phyloP scores from a whole-genome alignment of 768 basidiomycete species.

The Russula brevipes region DNA sequence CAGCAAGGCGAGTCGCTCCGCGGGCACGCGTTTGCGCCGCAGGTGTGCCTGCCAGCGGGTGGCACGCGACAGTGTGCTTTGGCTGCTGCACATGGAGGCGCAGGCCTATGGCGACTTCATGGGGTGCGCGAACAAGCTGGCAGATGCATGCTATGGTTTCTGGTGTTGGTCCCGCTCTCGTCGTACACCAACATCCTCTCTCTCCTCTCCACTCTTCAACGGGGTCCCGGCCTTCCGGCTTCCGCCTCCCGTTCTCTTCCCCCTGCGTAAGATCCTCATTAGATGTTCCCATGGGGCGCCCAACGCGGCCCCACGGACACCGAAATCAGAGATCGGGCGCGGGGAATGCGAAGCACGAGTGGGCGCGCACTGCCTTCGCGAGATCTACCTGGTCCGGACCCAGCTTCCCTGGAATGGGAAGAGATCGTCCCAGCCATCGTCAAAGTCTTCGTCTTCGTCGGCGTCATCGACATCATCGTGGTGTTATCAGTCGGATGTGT shows the following conservation, averaged over 20 bases:
- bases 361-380: constrained; percentile 15
- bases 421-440: constrained; percentile 20
- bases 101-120: constrained; percentile 66
- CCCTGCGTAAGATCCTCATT: not conserved
- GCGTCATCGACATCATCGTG: not conserved
- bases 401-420: not conserved
- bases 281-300: not conserved
- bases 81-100: constrained; percentile 75
- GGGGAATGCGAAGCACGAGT: not conserved
- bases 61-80: constrained; percentile 45
- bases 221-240: too few relatives aligned
- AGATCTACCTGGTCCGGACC: constrained; percentile 13
- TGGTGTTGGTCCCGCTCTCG: constrained; percentile 81
- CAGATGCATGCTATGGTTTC: constrained; percentile 95
- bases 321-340: not conserved
- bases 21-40: constrained; percentile 44
- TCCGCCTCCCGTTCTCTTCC: too few relatives aligned
- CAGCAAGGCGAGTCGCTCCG: constrained; percentile 88
- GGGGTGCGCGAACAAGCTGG: constrained; percentile 81
- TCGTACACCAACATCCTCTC: constrained; percentile 50
- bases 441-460: not conserved
- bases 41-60: constrained; percentile 6
- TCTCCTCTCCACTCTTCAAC: not conserved
- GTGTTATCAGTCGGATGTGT: not conserved
- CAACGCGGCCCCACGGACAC: not conserved